Evolutionary conservation across 768 basidiomycete species (phyloP).

Genomic region (Lactifluus pinguis): DNA sequence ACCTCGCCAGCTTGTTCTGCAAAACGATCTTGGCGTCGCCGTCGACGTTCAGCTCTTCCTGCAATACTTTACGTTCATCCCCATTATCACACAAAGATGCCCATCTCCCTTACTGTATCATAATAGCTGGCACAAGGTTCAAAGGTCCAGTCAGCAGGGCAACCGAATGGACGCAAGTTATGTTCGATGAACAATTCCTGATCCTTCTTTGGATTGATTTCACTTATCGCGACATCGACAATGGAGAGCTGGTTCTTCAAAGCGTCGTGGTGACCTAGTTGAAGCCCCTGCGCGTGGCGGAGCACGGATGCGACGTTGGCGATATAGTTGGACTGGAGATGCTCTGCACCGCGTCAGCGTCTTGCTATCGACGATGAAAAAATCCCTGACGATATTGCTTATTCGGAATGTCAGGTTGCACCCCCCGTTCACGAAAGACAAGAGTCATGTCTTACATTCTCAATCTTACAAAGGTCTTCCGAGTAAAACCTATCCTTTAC

Average conservation of each 20-base stretch:
- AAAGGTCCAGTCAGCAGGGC: slow-evolving; percentile 62
- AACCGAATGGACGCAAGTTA: slow-evolving; percentile 56
- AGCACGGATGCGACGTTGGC: slow-evolving; percentile 47
- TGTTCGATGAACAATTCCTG: slow-evolving; percentile 64
- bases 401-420: slow-evolving; percentile 15
- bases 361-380: background rate
- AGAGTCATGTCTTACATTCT: slow-evolving; percentile 48
- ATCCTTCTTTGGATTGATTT: slow-evolving; percentile 50
- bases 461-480: slow-evolving; percentile 57
- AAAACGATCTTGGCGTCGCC: slow-evolving; percentile 65
- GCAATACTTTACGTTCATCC: background rate
- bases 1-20: slow-evolving; percentile 65
- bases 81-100: background rate
- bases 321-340: slow-evolving; percentile 57
- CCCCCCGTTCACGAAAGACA: background rate
- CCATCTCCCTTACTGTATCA: slow-evolving; percentile 48
- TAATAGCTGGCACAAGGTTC: slow-evolving; percentile 70
- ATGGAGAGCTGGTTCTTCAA: slow-evolving; percentile 42
- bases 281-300: slow-evolving; percentile 49
- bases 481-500: slow-evolving; percentile 62
- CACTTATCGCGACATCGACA: slow-evolving; percentile 40
- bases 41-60: slow-evolving; percentile 60
- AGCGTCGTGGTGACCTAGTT: slow-evolving; percentile 47
- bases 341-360: slow-evolving; percentile 37
- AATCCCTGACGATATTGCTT: slow-evolving; percentile 60